Base-by-base conservation (phyloP, 2,329 filamentous ascomycete genomes). In the Ascochyta clinopodiicola region DNA sequence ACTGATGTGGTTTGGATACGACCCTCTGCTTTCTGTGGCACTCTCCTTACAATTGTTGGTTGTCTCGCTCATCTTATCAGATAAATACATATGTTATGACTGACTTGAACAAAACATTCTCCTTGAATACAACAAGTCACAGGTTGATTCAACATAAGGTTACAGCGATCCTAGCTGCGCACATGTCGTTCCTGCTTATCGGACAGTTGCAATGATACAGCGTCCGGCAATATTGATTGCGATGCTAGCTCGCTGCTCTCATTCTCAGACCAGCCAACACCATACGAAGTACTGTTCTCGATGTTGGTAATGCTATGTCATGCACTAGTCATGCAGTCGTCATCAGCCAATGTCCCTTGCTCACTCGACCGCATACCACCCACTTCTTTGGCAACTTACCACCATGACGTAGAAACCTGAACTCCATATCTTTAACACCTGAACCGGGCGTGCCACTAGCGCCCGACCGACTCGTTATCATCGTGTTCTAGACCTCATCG, bases 401-500 rank as follows among this genome's bases (percentile, higher is more conserved):
- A 13, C 1, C 12, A 10, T 36, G 21, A 4, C 12, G 15, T 13
- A 46, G 12, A 24, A 7, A 17, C 4, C 15, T 34, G n/a, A 22
- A 7, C 15, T 34, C 5, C 13, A 8, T 0, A 9, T 43, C 15
- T 19, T 44, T 1, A 25, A 29, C 13, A 22, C 4, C 8, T 36
- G 29, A 7, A 21, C 17, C 37, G 31, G 37, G 37, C 21, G 17
- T 21, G 15, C 15, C 4, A 24, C 39, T 45, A 53, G 48, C 49
- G 48, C 45, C 54, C 40, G 38, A 38, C 13, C 9, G 31, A 25
- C 31, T 19, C 24, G 2, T 24, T 19, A 17, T 13, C 29, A 17
- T 24, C 22, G 19, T 22, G 46, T 48, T 45, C 56, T 47, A 59
- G 56, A 44, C 43, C 24, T 37, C 34, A 35, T 12, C 10, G 15